Evolutionary conservation across 306 rosid genomes (phyloP), one percentile per base, ranked within the genome.

Genomic region (Rosa lucieae): DNA sequence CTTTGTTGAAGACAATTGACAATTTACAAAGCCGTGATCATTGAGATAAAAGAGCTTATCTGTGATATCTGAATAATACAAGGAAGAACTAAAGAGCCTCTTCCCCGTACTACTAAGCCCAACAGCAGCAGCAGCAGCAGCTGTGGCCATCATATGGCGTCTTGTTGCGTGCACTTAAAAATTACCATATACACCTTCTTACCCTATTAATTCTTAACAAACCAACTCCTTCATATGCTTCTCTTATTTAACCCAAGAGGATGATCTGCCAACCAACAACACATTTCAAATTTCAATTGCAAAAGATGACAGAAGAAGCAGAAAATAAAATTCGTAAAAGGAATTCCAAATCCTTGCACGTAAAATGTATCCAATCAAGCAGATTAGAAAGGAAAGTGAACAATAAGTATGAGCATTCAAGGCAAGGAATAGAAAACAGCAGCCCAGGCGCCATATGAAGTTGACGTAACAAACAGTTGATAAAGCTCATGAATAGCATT

Each of bases 81-180:
- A 89, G 70, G 97, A 89, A 61, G 96, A 92, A 86, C 86, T 84
- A 89, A 95, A 85, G n/a, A 92, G 80, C 87, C 94, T 88, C 85
- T 95, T 93, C 58, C 94, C 97, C 29, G 91, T 87, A 82, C 93
- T 87, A 82, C 90, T 89, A 42, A 93, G 87, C 72, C 99, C 98
- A 87, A 93, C 87, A 79, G 88, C 91, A 20, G 18, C 62, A 78
- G 99, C 90, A 79, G 99, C 90, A 79, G 99, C 96, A 72, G 99
- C 90, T 59, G 89, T 86, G 86, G 97, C 93, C 99, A 95, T 95
- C 92, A 72, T 87, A 82, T 72, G 82, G 86, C 88, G 87, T 76
- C 83, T 80, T 80, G 71, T 66, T 70, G 71, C 67, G 82, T 83
- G 42, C 80, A 78, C 75, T 65, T 65, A 3, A 69, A 69, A 81